Conservation (phyloP, 768 basidiomycete species). For the Psilocybe cyanescens region DNA sequence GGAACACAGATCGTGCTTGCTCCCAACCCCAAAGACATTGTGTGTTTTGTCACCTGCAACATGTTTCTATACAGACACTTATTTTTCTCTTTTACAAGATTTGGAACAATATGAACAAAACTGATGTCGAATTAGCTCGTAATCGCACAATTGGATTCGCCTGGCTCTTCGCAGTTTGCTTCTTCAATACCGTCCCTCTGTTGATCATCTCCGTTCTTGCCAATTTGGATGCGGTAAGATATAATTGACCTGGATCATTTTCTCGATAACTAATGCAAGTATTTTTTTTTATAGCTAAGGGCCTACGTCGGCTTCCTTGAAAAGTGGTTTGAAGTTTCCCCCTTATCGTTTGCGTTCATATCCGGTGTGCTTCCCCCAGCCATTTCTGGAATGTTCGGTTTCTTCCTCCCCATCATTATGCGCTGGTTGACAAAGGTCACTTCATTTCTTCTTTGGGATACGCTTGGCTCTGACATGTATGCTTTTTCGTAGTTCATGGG, state of each 20-base stretch:
- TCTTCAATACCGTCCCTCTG: slow-evolving; percentile 93
- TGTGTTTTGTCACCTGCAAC: slow-evolving; percentile 36
- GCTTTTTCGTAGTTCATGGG: slow-evolving; percentile 63
- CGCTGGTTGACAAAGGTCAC: slow-evolving; percentile 77
- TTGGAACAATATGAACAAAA: slow-evolving; percentile 88
- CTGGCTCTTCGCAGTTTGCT: slow-evolving; percentile 79
- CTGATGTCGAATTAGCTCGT: slow-evolving; percentile 64
- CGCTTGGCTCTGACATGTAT: slow-evolving; percentile 16
- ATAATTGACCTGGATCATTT: neutral
- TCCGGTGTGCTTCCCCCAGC: slow-evolving; percentile 94
- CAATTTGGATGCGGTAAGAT: slow-evolving; percentile 79
- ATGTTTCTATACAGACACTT: neutral
- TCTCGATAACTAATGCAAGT: neutral
- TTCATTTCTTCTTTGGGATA: neutral
- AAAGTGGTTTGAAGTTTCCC: slow-evolving; percentile 68
- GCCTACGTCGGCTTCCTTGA: slow-evolving; percentile 69
- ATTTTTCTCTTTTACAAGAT: slow-evolving; percentile 51
- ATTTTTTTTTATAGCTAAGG: slow-evolving; percentile 40
- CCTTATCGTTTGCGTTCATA: slow-evolving; percentile 74
- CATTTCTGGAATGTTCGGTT: slow-evolving; percentile 87
- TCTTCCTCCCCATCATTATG: slow-evolving; percentile 91
- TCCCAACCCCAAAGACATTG: slow-evolving; percentile 90
- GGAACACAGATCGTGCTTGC: slow-evolving; percentile 75
- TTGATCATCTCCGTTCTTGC: slow-evolving; percentile 90
- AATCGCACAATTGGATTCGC: slow-evolving; percentile 79